Conservation (phyloP, 345 rosid species). For the Pistacia atlantica region DNA sequence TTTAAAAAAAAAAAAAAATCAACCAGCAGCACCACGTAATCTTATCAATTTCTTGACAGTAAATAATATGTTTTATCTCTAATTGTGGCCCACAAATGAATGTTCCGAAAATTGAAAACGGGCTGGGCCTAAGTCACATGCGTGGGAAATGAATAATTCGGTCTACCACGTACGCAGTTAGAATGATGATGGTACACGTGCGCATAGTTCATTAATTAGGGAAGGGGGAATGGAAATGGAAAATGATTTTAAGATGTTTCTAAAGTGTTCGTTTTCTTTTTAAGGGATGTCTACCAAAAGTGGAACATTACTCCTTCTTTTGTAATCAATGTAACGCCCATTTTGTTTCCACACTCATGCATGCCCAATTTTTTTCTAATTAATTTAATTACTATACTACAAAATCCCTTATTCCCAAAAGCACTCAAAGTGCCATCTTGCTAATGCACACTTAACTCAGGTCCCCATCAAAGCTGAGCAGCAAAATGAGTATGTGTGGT, state of each 20-base stretch:
- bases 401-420: slow-evolving; percentile 15
- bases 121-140: slow-evolving; percentile 46
- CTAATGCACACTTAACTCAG: slow-evolving; percentile 27
- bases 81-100: too few relatives aligned
- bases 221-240: not conserved
- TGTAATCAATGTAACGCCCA: slow-evolving; percentile 28
- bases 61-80: too few relatives aligned
- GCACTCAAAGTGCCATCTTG: slow-evolving; percentile 39
- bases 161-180: slow-evolving; percentile 44
- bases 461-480: slow-evolving; percentile 24
- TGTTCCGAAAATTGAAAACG: not conserved
- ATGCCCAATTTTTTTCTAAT: slow-evolving; percentile 5
- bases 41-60: too few relatives aligned
- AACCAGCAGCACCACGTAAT: too few relatives aligned
- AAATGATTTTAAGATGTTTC: slow-evolving; percentile 27
- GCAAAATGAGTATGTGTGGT: slow-evolving; percentile 22
- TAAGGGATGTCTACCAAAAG: slow-evolving; percentile 44
- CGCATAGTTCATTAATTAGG: slow-evolving; percentile 29
- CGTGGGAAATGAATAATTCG: slow-evolving; percentile 38
- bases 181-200: slow-evolving; percentile 69
- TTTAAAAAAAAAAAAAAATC: too few relatives aligned
- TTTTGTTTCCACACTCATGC: slow-evolving; percentile 26
- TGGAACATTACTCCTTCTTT: slow-evolving; percentile 34
- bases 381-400: too few relatives aligned
- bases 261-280: slow-evolving; percentile 20